phyloP scores from a whole-genome alignment of 495 filamentous ascomycete genomes.

The Daldinia grandis region DNA sequence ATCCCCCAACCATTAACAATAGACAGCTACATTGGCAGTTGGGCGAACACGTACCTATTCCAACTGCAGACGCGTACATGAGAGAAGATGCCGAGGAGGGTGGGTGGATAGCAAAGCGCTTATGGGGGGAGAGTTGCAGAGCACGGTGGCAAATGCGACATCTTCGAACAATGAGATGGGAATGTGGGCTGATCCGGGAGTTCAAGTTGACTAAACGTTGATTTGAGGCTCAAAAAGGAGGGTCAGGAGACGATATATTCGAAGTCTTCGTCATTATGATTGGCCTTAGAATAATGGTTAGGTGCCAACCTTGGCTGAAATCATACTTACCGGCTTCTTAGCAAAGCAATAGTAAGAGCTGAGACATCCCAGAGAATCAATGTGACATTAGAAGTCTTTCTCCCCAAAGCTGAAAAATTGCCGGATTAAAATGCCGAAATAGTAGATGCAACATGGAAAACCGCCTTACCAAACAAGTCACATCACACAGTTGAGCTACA shows the following conservation, averaged over 20 bases:
- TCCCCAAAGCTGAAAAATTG: neutral
- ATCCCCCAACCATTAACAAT: neutral
- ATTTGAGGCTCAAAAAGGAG: conserved; percentile 18
- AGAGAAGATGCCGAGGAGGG: conserved; percentile 8
- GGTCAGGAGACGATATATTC: conserved; percentile 1
- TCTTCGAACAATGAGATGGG: neutral
- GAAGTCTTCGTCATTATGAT: neutral
- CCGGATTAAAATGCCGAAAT: neutral
- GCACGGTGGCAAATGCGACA: conserved; percentile 23
- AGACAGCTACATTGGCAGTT: neutral
- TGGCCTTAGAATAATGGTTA: neutral
- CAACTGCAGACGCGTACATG: neutral
- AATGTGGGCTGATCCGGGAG: conserved; percentile 11
- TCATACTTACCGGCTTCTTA: neutral
- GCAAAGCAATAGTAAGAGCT: neutral
- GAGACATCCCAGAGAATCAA: neutral
- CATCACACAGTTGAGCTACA: neutral
- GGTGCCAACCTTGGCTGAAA: neutral
- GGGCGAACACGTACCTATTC: neutral
- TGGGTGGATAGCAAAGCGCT: neutral
- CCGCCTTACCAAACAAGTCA: neutral
- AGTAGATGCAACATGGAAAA: neutral
- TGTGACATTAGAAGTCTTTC: neutral
- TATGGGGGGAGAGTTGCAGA: conserved; percentile 11
- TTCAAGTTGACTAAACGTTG: conserved; percentile 4